A percentile compares a stretch with the other conserved stretches of the same genome.
Conservation (phyloP, 2,329 filamentous ascomycete species). For the Penicillium aurantiogriseum region DNA sequence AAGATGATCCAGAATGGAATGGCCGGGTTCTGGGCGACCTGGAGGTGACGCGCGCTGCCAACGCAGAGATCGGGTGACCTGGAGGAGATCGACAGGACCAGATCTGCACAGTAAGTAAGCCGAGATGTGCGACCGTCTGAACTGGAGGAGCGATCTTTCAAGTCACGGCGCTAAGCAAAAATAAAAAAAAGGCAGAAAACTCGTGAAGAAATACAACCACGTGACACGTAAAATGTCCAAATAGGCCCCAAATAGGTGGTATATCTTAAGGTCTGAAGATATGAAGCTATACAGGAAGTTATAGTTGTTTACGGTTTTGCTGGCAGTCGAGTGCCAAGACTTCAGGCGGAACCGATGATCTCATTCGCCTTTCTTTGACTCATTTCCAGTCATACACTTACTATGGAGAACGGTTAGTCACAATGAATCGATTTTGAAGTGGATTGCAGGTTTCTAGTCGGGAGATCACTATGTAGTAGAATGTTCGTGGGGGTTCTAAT, state of each 20-base stretch:
- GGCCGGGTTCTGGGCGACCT: constrained; percentile 2
- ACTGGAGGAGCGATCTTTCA: neutral
- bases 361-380: constrained; percentile 8
- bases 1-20: constrained; percentile 6
- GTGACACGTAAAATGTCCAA: neutral
- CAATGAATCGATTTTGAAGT: neutral
- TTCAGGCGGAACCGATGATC: constrained; percentile 6
- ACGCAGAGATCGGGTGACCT: constrained; percentile 39
- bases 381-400: constrained; percentile 1
- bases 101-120: constrained; percentile 22
- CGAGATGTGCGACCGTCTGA: constrained; percentile 13
- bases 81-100: constrained; percentile 30
- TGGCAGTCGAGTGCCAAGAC: constrained; percentile 3
- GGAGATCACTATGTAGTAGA: neutral
- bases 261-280: neutral
- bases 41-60: constrained; percentile 30
- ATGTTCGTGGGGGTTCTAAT: neutral
- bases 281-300: constrained; percentile 7
- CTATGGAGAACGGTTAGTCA: neutral
- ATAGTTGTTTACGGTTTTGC: constrained; percentile 4
- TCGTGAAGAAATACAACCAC: neutral
- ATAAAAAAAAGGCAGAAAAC: neutral
- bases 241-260: neutral
- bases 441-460: neutral
- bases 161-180: constrained; percentile 2